A percentile compares a stretch with the other conserved stretches of the same genome.
Conservation (phyloP, 2,329 filamentous ascomycete genomes). For the Beauveria caledonica region DNA sequence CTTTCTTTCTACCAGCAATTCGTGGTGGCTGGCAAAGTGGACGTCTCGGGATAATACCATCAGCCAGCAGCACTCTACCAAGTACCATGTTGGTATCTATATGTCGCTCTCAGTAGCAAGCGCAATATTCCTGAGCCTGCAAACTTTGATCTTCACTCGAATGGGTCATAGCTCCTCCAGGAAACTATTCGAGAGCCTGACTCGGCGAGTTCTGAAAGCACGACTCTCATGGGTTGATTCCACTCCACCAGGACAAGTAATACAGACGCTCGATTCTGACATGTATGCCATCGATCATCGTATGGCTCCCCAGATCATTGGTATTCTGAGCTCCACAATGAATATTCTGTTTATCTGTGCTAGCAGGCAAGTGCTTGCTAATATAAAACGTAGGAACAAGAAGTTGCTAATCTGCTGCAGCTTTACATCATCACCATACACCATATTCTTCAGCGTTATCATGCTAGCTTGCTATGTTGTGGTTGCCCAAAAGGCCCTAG, state of each 20-base stretch:
- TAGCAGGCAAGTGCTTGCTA: background rate
- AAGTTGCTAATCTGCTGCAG: background rate
- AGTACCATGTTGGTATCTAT: constrained; percentile 2
- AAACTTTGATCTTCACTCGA: constrained; percentile 1
- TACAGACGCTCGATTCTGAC: constrained; percentile 6
- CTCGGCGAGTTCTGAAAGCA: background rate
- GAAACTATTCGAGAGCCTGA: constrained; percentile 5
- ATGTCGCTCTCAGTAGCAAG: constrained; percentile 1
- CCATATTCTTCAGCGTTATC: background rate
- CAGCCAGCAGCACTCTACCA: background rate
- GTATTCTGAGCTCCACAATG: background rate
- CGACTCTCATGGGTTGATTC: constrained; percentile 7
- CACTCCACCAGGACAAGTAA: constrained; percentile 5
- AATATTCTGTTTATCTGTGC: constrained; percentile 28
- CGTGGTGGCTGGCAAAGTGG: constrained; percentile 12
- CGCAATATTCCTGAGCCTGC: background rate
- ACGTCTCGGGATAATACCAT: background rate
- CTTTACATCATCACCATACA: background rate
- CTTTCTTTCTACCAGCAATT: background rate
- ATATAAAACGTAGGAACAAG: background rate
- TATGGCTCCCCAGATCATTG: constrained; percentile 2
- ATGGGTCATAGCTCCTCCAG: constrained; percentile 4
- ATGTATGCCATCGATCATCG: constrained; percentile 12
- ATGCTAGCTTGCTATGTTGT: background rate
- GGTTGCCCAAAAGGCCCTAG: background rate